Conservation (phyloP, 106 monocot genomes). For the Phalaenopsis equestris region DNA sequence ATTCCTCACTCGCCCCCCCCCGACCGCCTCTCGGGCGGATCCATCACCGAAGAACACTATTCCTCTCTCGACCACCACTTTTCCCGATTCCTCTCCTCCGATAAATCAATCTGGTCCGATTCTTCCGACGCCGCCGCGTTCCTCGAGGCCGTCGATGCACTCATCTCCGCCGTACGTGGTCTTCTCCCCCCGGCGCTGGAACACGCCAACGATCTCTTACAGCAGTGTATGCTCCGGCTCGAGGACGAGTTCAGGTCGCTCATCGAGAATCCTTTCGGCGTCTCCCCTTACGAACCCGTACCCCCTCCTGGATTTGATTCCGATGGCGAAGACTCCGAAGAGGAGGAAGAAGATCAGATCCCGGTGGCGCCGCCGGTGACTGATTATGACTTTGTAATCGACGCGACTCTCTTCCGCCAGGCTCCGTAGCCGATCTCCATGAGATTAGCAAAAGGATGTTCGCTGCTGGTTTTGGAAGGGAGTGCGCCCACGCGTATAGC, state of each 20-base stretch:
- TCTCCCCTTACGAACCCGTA: conserved; percentile 21
- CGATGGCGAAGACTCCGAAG: conserved; percentile 21
- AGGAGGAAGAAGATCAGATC: conserved; percentile 20
- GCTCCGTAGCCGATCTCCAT: conserved; percentile 50
- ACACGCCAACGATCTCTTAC: conserved; percentile 47
- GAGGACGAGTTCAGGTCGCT: conserved; percentile 75
- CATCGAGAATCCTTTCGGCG: conserved; percentile 33
- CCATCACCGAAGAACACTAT: conserved; percentile 8
- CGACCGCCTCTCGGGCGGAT: background rate
- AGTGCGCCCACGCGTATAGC: conserved; percentile 42
- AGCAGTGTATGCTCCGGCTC: conserved; percentile 56
- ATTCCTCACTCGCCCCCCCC: conserved; percentile 30
- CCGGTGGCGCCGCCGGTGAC: conserved; percentile 53
- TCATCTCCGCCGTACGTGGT: conserved; percentile 29
- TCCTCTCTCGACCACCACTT: conserved; percentile 47
- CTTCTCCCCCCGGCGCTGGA: conserved; percentile 29
- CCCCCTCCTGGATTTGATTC: conserved; percentile 17
- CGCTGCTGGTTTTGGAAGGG: conserved; percentile 48
- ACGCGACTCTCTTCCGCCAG: conserved; percentile 64
- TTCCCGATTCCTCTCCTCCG: conserved; percentile 31
- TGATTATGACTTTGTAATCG: conserved; percentile 55
- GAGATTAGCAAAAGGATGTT: conserved; percentile 52
- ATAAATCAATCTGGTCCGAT: conserved; percentile 75
- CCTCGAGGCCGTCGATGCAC: conserved; percentile 62
- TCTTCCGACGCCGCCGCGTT: conserved; percentile 47